Conservation (phyloP, 495 filamentous ascomycete species). For the Neurospora sp. region DNA sequence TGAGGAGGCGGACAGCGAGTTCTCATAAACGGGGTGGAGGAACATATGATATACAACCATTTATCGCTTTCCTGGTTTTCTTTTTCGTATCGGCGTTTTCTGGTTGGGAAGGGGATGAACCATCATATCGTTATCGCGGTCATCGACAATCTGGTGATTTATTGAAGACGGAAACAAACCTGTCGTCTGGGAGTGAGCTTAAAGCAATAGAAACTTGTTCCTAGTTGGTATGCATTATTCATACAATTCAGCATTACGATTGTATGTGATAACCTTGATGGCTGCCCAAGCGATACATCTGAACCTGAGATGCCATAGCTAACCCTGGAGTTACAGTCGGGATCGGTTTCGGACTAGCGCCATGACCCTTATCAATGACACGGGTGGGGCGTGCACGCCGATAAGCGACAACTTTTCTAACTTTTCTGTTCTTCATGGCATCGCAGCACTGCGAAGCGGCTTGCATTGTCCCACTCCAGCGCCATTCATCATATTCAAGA, state of each 20-base stretch:
- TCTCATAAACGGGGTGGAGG: slow-evolving; percentile 22
- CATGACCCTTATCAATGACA: slow-evolving; percentile 16
- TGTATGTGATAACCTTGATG: background rate
- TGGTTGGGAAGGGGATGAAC: background rate
- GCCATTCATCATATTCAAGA: slow-evolving; percentile 19
- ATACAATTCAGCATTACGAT: background rate
- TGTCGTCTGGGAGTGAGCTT: background rate
- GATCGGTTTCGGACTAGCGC: background rate
- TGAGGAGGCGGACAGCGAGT: slow-evolving; percentile 58
- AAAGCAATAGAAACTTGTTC: background rate
- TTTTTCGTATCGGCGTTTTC: slow-evolving; percentile 13
- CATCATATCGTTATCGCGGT: background rate
- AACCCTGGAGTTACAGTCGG: background rate
- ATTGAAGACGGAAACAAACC: background rate
- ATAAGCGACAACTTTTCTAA: slow-evolving; percentile 23
- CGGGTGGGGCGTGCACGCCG: slow-evolving; percentile 13
- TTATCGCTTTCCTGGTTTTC: background rate
- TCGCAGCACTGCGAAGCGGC: slow-evolving; percentile 6
- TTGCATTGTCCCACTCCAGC: slow-evolving; percentile 12
- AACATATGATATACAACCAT: background rate
- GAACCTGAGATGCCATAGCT: background rate
- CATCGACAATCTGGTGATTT: background rate
- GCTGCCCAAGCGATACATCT: background rate
- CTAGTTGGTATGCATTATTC: background rate
- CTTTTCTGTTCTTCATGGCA: slow-evolving; percentile 18